Evolutionary conservation across 805 yeast genomes (phyloP).

Genomic region (Ogataea salicorniae): DNA sequence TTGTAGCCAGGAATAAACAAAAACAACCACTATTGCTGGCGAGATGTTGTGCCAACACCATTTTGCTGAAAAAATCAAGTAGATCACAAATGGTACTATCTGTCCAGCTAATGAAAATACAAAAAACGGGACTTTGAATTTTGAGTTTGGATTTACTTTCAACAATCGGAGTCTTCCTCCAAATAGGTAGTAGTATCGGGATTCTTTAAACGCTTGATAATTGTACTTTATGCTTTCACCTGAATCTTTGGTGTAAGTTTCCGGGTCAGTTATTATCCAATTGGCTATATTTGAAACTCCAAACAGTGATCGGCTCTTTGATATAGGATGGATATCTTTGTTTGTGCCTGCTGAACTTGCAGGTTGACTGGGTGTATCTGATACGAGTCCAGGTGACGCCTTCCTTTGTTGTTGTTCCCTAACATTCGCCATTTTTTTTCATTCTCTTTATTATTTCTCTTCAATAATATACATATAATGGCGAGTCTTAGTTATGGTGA

Average conservation of each 20-base stretch:
- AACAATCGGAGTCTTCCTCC: slow-evolving; percentile 61
- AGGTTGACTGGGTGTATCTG: no score
- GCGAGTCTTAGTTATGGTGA: no score
- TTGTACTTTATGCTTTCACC: slow-evolving; percentile 21
- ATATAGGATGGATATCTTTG: not conserved
- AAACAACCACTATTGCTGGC: slow-evolving; percentile 52
- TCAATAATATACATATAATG: no score
- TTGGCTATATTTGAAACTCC: not conserved
- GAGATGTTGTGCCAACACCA: slow-evolving; percentile 56
- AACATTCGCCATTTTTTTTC: no score
- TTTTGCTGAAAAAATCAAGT: slow-evolving; percentile 41
- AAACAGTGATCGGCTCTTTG: no score
- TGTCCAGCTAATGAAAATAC: slow-evolving; percentile 7
- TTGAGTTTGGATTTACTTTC: slow-evolving; percentile 19
- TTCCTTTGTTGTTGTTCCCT: no score
- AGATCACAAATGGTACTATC: slow-evolving; percentile 43
- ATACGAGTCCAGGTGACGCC: no score
- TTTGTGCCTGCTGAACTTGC: not conserved
- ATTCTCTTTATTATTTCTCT: no score
- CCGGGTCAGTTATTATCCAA: slow-evolving; percentile 11
- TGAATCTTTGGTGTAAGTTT: not conserved
- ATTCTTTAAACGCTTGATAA: slow-evolving; percentile 39
- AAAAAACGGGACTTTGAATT: slow-evolving; percentile 6
- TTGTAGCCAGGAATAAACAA: slow-evolving; percentile 53
- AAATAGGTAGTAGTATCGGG: slow-evolving; percentile 45